Evolutionary conservation across 441 rosid species (phyloP).

Genomic region (Bocquillonia castaneifolia): DNA sequence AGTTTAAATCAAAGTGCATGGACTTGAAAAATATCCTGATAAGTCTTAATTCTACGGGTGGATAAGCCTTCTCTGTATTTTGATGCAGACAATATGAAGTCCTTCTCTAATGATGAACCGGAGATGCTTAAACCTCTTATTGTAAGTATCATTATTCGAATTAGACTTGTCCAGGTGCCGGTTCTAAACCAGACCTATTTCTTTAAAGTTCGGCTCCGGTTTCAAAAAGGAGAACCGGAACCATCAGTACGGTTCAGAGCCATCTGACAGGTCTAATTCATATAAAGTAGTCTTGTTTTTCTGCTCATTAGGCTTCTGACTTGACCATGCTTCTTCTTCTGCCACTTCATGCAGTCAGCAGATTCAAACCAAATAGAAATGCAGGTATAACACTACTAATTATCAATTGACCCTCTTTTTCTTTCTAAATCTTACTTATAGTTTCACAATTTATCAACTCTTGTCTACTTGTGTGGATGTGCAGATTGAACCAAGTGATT

Average conservation of each 20-base stretch:
- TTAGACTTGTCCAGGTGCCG: too few species aligned
- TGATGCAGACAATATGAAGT: conserved; percentile 28
- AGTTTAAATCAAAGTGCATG: neutral
- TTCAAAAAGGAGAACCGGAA: too few species aligned
- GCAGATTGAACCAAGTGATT: conserved; percentile 23
- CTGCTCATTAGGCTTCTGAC: conserved; percentile 3
- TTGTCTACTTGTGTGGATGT: neutral
- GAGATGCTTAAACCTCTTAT: conserved; percentile 35
- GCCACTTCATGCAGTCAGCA: conserved; percentile 24
- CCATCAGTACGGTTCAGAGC: too few species aligned
- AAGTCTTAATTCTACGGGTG: too few species aligned
- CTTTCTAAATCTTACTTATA: neutral
- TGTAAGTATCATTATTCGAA: conserved; percentile 34
- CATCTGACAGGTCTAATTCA: too few species aligned
- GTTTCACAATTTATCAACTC: neutral
- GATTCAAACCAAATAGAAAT: conserved; percentile 19
- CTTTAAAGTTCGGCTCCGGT: too few species aligned
- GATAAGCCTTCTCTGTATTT: neutral
- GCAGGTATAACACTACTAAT: conserved; percentile 21
- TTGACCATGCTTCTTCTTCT: neutral
- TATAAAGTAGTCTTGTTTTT: neutral
- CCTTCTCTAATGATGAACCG: conserved; percentile 19
- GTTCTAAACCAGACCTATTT: too few species aligned
- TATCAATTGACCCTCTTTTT: neutral
- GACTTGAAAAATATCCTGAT: neutral